Evolutionary conservation across 192 early-diverging fungal species (phyloP).

Genomic region (Umbelopsis ramanniana): DNA sequence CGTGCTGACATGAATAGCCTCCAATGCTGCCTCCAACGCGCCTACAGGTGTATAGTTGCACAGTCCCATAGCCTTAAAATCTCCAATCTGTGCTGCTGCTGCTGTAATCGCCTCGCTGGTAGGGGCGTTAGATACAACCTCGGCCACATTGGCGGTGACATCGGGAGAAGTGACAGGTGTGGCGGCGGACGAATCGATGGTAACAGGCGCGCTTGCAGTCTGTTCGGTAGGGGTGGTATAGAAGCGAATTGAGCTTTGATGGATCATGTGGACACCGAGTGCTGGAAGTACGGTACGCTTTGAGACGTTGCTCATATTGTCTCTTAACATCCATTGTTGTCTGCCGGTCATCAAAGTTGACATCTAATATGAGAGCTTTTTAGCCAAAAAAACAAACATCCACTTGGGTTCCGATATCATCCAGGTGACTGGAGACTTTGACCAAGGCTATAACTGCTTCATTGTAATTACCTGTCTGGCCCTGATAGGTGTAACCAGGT

Average conservation of each 20-base stretch:
- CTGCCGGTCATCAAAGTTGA: neutral
- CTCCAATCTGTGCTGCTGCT: constrained; percentile 78
- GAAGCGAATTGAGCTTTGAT: neutral
- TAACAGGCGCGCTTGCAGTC: neutral
- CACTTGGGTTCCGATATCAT: no score
- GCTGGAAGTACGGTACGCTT: neutral
- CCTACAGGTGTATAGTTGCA: constrained; percentile 75
- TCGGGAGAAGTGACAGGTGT: neutral
- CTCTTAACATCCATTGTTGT: neutral
- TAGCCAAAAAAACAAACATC: neutral
- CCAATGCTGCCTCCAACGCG: constrained; percentile 69
- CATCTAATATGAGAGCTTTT: constrained; percentile 1
- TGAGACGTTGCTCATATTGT: neutral
- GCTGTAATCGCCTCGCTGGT: constrained; percentile 43
- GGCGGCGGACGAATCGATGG: neutral
- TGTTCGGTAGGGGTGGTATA: constrained; percentile 24
- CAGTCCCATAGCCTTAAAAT: constrained; percentile 84
- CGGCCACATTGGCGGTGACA: constrained; percentile 25
- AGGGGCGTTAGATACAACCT: constrained; percentile 41
- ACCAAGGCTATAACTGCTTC: no score
- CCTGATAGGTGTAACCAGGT: neutral
- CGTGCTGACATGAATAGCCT: constrained; percentile 77
- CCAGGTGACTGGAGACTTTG: no score
- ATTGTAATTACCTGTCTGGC: neutral
- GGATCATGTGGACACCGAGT: neutral